Conservation (phyloP, 2,329 filamentous ascomycete genomes). For the Teratosphaeria zuluensis region DNA sequence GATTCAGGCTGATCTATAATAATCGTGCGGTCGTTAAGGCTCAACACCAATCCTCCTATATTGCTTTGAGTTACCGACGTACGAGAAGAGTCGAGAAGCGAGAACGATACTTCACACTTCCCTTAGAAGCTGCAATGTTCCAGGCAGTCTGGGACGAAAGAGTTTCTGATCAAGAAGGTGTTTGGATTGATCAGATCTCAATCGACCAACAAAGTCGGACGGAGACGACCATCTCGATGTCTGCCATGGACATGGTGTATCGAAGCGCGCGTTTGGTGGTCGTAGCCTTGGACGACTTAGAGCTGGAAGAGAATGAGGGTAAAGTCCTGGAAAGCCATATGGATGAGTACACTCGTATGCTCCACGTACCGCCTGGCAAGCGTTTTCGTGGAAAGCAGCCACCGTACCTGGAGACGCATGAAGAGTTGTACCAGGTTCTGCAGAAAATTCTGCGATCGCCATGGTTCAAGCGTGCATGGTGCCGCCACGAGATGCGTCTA, state of each 20-base stretch:
- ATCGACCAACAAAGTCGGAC: slow-evolving; percentile 32
- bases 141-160: slow-evolving; percentile 33
- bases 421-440: slow-evolving; percentile 23
- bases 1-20: slow-evolving; percentile 30
- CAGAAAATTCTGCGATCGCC: slow-evolving; percentile 30
- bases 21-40: slow-evolving; percentile 23
- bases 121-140: slow-evolving; percentile 30
- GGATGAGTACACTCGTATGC: slow-evolving; percentile 26
- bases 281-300: slow-evolving; percentile 34
- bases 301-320: slow-evolving; percentile 26
- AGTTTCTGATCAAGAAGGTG: slow-evolving; percentile 26
- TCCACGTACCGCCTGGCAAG: slow-evolving; percentile 20
- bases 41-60: slow-evolving; percentile 32
- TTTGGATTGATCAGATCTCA: slow-evolving; percentile 39
- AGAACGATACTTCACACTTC: slow-evolving; percentile 29
- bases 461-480: slow-evolving; percentile 38
- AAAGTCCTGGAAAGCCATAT: slow-evolving; percentile 30
- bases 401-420: slow-evolving; percentile 22
- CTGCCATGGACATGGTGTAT: slow-evolving; percentile 35
- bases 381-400: slow-evolving; percentile 24
- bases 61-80: slow-evolving; percentile 36
- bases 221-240: slow-evolving; percentile 31
- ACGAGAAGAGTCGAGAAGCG: slow-evolving; percentile 21
- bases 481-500: slow-evolving; percentile 34
- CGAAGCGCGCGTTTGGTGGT: slow-evolving; percentile 31